phyloP scores from a whole-genome alignment of 352 stramenopile species.

The Pythium oligandrum region DNA sequence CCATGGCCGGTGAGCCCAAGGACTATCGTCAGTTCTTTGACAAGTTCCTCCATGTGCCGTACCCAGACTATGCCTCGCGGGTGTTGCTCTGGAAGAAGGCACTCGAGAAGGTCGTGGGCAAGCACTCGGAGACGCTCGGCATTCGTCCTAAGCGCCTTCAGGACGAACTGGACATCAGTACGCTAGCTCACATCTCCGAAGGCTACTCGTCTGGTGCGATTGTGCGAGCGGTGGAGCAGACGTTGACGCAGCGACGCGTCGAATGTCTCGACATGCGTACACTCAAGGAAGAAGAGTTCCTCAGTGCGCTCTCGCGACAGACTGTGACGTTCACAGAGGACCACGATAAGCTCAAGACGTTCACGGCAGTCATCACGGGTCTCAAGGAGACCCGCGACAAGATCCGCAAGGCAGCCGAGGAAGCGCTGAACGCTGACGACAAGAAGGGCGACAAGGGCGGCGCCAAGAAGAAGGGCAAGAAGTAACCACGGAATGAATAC shows the following conservation, averaged over 20 bases:
- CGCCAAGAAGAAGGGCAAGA: conserved; percentile 64
- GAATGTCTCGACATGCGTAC: conserved; percentile 75
- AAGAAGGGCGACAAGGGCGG: conserved; percentile 54
- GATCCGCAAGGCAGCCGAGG: conserved; percentile 50
- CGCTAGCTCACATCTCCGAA: conserved; percentile 88
- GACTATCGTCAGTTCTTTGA: conserved; percentile 90
- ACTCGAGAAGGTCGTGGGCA: conserved; percentile 48
- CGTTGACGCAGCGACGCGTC: conserved; percentile 71
- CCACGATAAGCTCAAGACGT: conserved; percentile 72
- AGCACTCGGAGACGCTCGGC: conserved; percentile 25
- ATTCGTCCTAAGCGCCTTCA: conserved; percentile 6
- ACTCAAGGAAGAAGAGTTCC: conserved; percentile 85
- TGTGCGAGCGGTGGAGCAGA: conserved; percentile 62
- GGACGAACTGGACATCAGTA: conserved; percentile 81
- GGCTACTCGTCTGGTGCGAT: conserved; percentile 89
- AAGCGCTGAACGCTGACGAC: conserved; percentile 56
- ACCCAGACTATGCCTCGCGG: conserved; percentile 88
- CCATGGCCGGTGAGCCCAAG: conserved; percentile 79
- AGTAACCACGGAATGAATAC: conserved; percentile 21
- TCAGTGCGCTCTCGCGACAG: conserved; percentile 65
- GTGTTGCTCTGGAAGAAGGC: conserved; percentile 87
- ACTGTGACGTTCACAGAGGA: conserved; percentile 61
- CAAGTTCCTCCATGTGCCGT: conserved; percentile 91
- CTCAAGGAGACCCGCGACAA: conserved; percentile 71
- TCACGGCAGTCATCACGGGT: conserved; percentile 67